Evolutionary conservation across 2,329 filamentous ascomycete genomes (phyloP), one percentile per base, ranked within the genome.

Genomic region (Ophiostoma perfectum): DNA sequence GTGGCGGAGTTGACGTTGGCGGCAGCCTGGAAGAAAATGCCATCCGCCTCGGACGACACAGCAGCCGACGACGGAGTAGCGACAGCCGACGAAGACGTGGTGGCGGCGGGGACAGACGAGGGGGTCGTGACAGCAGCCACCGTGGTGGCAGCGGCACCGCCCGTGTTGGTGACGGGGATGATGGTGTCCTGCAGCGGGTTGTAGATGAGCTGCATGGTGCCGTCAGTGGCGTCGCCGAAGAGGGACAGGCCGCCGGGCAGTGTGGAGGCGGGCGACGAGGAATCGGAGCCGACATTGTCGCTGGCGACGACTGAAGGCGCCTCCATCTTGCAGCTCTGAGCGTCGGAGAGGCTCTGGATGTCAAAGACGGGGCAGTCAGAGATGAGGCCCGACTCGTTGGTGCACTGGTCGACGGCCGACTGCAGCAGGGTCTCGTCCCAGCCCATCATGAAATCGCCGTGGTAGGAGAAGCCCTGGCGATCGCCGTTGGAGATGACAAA

Each of bases 401-500:
- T 94, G 84, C 93, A 97, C 7, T 81, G 84, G 64, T 93, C 77
- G 71, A 93, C 82, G n/a, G 91, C 92, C 5, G 83, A 66, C 77
- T 93, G 87, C 47, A 95, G 83, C 77, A 92, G 87, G 3, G 81
- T 79, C 8, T 79, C 75, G 2, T 93, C 84, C 92, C 92, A 96
- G 41, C 90, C 92, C 75, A 84, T 88, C 74, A 93, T 88, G 78
- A 94, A 93, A 75, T 96, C 92, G 65, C 83, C 92, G 75, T 95
- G 86, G 76, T 92, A 92, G 47, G 90, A 89, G 73, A 83, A 90
- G 64, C 91, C 90, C 73, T 88, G 88, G 39, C 86, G 82, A 74
- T 97, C 93, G 70, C 92, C 91, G 73, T 93, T 93, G 65, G 91
- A 81, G 66, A 96, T 79, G 65, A 93, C 82, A 74, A 96, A 97